These are phyloP conservation scores for Paecilomyces fulvus DNA, from an alignment of 2,329 filamentous ascomycete genomes.

Conservation along the genomic window DNA sequence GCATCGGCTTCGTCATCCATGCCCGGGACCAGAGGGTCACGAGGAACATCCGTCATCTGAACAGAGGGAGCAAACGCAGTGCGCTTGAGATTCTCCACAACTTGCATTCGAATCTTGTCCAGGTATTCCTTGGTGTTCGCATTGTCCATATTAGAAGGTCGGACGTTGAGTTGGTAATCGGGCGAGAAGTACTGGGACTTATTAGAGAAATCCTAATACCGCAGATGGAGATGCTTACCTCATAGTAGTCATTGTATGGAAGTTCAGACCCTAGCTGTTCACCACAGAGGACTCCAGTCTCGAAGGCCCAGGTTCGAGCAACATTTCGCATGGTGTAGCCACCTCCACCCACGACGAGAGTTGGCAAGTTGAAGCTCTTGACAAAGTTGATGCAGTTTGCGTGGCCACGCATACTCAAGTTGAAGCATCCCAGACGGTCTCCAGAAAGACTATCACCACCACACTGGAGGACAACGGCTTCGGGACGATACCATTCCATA, in stretches of 20 bases:
- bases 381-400: conserved; percentile 63
- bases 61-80: conserved; percentile 56
- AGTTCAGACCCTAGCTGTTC: conserved; percentile 73
- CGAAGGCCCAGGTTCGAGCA: conserved; percentile 53
- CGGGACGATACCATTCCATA: conserved; percentile 61
- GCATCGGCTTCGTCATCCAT: conserved; percentile 60
- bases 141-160: conserved; percentile 65
- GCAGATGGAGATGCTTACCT: conserved; percentile 34
- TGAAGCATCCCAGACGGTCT: conserved; percentile 61
- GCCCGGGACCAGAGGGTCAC: conserved; percentile 44
- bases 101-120: conserved; percentile 57
- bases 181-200: conserved; percentile 53
- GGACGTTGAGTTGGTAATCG: conserved; percentile 61
- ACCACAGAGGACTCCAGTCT: conserved; percentile 76
- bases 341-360: conserved; percentile 57
- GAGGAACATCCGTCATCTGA: conserved; percentile 56
- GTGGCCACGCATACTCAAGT: conserved; percentile 61
- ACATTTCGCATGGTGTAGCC: conserved; percentile 63
- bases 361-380: conserved; percentile 58
- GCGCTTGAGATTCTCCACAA: conserved; percentile 58
- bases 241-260: conserved; percentile 95
- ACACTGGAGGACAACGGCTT: conserved; percentile 61
- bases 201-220: conserved; percentile 14
- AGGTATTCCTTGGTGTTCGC: conserved; percentile 61
- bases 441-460: conserved; percentile 61